phyloP scores from a whole-genome alignment of 768 basidiomycete genomes.

The Hygrophoropsis aurantiaca region DNA sequence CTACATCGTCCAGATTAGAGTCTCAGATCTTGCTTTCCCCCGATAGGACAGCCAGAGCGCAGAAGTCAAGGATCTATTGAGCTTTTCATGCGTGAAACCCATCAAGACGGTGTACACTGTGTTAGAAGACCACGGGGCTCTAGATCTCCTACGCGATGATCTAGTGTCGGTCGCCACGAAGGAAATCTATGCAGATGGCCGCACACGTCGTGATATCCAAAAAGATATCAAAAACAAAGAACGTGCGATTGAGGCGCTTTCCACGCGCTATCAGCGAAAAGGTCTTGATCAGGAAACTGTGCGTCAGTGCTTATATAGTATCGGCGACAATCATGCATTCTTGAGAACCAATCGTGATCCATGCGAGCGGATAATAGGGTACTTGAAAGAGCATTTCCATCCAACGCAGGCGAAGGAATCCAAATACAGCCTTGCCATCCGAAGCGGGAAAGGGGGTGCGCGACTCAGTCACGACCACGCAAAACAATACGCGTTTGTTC shows the following conservation, averaged over 20 bases:
- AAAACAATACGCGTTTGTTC: constrained; percentile 82
- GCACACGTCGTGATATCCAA: constrained; percentile 76
- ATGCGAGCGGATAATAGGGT: constrained; percentile 80
- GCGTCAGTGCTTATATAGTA: constrained; percentile 81
- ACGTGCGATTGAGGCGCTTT: constrained; percentile 76
- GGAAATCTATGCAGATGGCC: constrained; percentile 74
- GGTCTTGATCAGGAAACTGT: constrained; percentile 65
- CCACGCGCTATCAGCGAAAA: constrained; percentile 57
- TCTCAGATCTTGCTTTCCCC: constrained; percentile 1
- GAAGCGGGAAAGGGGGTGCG: constrained; percentile 78
- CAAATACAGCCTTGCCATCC: constrained; percentile 72
- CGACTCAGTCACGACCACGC: constrained; percentile 81
- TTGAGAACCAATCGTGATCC: constrained; percentile 84
- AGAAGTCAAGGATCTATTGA: constrained; percentile 77
- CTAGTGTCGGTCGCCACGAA: constrained; percentile 75
- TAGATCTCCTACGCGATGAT: constrained; percentile 75
- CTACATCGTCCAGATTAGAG: background rate
- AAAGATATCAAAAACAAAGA: constrained; percentile 84
- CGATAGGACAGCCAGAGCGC: constrained; percentile 83
- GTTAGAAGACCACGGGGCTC: constrained; percentile 61
- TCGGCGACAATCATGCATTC: constrained; percentile 90
- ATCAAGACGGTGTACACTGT: constrained; percentile 74
- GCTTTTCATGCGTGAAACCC: constrained; percentile 75
- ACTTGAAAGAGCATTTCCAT: constrained; percentile 76
- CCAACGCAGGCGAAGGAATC: constrained; percentile 64